phyloP scores from a whole-genome alignment of 2,329 filamentous ascomycete genomes.

The Hypomyces perniciosus region DNA sequence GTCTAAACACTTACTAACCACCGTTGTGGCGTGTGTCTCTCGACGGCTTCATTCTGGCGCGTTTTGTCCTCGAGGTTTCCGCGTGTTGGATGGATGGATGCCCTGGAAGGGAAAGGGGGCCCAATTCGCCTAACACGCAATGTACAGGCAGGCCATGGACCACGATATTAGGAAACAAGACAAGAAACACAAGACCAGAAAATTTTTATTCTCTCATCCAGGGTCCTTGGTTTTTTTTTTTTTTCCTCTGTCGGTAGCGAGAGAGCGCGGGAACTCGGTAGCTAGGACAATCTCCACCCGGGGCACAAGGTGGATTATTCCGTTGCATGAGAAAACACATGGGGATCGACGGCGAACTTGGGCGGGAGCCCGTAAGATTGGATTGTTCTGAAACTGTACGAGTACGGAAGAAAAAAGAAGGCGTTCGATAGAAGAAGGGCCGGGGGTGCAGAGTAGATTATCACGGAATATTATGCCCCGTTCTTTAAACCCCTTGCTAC shows the following conservation, averaged over 20 bases:
- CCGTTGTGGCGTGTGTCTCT: neutral
- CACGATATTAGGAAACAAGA: no score
- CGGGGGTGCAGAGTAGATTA: neutral
- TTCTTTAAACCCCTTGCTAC: no score
- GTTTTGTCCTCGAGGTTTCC: no score
- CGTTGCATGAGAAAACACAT: conserved; percentile 2
- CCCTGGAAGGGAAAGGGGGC: no score
- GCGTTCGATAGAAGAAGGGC: neutral
- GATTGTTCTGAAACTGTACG: conserved; percentile 7
- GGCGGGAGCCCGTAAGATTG: neutral
- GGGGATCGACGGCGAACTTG: neutral
- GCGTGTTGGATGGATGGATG: no score
- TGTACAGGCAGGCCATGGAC: no score
- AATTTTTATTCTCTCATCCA: neutral
- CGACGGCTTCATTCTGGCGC: neutral
- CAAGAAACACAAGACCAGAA: neutral
- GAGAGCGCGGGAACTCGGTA: neutral
- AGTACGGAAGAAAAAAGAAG: neutral
- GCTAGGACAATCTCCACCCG: neutral
- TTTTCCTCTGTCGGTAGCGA: neutral
- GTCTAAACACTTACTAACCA: no score
- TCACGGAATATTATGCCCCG: no score
- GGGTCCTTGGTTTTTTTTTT: neutral
- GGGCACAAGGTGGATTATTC: conserved; percentile 3
- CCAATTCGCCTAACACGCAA: no score